Base-by-base conservation (phyloP, 2,329 filamentous ascomycete species). In the Botrytis aclada region DNA sequence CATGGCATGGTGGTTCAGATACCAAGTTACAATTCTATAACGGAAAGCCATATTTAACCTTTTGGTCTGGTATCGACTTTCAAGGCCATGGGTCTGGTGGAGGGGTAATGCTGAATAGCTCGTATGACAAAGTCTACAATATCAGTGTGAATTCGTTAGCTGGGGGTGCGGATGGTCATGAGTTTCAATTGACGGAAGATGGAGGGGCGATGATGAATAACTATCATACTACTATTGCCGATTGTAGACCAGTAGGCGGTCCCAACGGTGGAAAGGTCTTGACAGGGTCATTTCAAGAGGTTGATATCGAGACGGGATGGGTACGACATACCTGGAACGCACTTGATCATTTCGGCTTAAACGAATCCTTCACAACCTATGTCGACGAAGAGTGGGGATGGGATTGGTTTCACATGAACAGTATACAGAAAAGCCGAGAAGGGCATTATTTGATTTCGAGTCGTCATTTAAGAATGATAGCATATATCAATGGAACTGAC, bases 301-400 rank as follows among this genome's bases (percentile, higher is more conserved):
- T 88, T 45, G 83, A 88, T 75, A 82, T 88, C n/a, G 83, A 83
- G 16, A 86, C 84, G 2, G 84, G 84, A 32, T 79, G 82, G 61
- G 79, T 87, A 51, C 64, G 87, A 9, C 88, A 87, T 73, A 83
- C 87, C 74, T 88, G 86, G 84, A 81, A 82, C n/a, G 82, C 82
- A 45, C 76, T 83, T 69, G 82, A 84, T 73, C 83, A 84, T 56
- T 72, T 76, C 61, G 45, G 45, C 29, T 70, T 76, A 61, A 73
- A 39, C 51, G 76, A 77, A 63, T 72, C 73, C 12, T 77, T 69
- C 70, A 75, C 67, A 16, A 54, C 41, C 18, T 73, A 71, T 22
- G 63, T 45, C 41, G 51, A 75, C 51, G 74, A 75, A 45, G 76
- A 76, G 74, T 72, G 64, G 73, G 22, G 72, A 75, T 65, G 74